These are phyloP conservation scores for Pseudogymnoascus pannorum DNA, from an alignment of 2,329 filamentous ascomycete genomes.

Conservation along the genomic window DNA sequence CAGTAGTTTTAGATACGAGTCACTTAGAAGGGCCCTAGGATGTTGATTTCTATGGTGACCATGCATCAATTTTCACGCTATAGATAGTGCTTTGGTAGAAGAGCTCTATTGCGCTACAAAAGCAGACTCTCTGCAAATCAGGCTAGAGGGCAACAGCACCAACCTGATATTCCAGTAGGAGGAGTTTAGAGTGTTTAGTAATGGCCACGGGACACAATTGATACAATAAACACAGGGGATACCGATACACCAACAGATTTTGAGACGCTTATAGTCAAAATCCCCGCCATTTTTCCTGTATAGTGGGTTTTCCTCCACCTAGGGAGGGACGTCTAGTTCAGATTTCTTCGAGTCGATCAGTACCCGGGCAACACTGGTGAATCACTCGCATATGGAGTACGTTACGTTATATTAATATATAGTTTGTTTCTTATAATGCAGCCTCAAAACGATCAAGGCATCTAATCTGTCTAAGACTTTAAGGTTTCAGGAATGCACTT, in stretches of 20 bases:
- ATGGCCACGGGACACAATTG: conserved; percentile 9
- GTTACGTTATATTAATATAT: not conserved
- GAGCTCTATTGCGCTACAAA: too few species aligned
- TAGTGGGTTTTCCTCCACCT: conserved; percentile 6
- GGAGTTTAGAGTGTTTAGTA: conserved; percentile 2
- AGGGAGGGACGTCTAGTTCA: not conserved
- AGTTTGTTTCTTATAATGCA: not conserved
- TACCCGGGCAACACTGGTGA: not conserved
- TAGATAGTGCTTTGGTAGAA: too few species aligned
- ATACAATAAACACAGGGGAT: conserved; percentile 8
- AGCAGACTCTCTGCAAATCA: too few species aligned
- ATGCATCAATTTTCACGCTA: too few species aligned
- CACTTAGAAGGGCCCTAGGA: not conserved
- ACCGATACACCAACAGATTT: conserved; percentile 17
- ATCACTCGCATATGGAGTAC: not conserved
- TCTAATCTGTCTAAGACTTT: not conserved
- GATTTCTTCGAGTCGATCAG: too few species aligned
- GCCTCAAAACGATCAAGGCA: not conserved
- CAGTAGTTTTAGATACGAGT: not conserved
- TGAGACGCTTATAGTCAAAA: conserved; percentile 22
- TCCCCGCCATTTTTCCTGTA: conserved; percentile 19
- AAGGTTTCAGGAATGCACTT: not conserved
- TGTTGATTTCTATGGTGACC: not conserved
- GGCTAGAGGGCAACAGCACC: not conserved
- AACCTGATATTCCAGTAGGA: conserved; percentile 4